phyloP scores from a whole-genome alignment of 306 rosid genomes.

The Vigna hirtella region DNA sequence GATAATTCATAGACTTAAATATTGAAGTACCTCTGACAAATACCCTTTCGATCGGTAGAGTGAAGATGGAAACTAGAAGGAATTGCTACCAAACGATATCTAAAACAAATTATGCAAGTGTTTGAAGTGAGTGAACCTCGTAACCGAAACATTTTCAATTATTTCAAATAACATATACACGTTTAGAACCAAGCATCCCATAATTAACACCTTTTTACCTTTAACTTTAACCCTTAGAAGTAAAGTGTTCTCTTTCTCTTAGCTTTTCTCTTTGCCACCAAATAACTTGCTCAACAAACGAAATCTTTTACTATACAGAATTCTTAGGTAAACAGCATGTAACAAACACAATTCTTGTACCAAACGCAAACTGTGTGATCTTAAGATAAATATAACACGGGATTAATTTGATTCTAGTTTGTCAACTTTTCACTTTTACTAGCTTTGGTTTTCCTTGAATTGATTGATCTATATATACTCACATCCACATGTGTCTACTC shows the following conservation, averaged over 20 bases:
- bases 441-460: slow-evolving; percentile 23
- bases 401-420: slow-evolving; percentile 5
- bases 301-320: not conserved
- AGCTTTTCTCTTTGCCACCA: not conserved
- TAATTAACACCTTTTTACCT: not conserved
- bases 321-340: not conserved
- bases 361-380: not conserved
- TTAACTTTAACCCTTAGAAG: not conserved
- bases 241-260: not conserved
- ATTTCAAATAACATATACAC: not conserved
- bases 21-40: too few species aligned
- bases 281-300: not conserved
- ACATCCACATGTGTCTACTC: slow-evolving; percentile 45
- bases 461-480: slow-evolving; percentile 49
- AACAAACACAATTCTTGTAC: not conserved
- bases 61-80: too few species aligned
- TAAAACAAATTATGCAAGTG: too few species aligned
- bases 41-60: too few species aligned
- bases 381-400: not conserved
- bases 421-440: slow-evolving; percentile 38
- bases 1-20: accelerated
- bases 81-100: too few species aligned
- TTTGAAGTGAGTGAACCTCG: too few species aligned
- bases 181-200: not conserved
- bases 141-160: not conserved